A percentile compares a stretch with the other conserved stretches of the same genome.
These are phyloP conservation scores for Monosporascus sp. DNA, from an alignment of 2,329 filamentous ascomycete genomes.

Conservation along the genomic window DNA sequence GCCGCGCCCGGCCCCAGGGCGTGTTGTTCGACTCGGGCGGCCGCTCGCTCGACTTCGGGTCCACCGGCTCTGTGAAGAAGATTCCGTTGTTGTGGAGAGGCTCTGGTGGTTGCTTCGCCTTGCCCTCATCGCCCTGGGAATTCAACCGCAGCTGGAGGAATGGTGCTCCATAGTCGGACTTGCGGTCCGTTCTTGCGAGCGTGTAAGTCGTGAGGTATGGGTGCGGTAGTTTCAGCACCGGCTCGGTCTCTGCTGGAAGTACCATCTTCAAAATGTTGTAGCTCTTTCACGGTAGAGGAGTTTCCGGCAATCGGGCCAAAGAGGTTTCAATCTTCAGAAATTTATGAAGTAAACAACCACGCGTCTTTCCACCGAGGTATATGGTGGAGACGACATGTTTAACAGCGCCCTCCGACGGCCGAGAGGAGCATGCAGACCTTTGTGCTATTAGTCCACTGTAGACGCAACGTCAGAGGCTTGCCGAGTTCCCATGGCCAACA, in stretches of 20 bases:
- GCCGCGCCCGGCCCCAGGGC: constrained; percentile 50
- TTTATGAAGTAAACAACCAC: background rate
- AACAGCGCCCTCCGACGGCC: background rate
- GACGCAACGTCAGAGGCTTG: background rate
- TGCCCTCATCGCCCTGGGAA: constrained; percentile 20
- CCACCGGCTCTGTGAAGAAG: constrained; percentile 39
- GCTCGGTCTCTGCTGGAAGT: constrained; percentile 25
- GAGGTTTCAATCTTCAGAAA: constrained; percentile 1
- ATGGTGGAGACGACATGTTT: background rate
- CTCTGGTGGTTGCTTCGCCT: constrained; percentile 24
- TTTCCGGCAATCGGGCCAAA: too few species aligned
- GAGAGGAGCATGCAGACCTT: background rate
- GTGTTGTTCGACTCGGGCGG: constrained; percentile 48
- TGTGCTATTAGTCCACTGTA: background rate
- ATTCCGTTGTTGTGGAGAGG: constrained; percentile 30
- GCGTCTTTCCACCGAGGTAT: background rate
- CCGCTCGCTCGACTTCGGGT: constrained; percentile 44
- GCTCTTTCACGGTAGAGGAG: background rate
- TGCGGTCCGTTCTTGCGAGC: constrained; percentile 29
- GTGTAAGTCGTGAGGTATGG: constrained; percentile 43
- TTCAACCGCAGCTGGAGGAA: constrained; percentile 35
- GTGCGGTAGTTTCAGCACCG: constrained; percentile 42
- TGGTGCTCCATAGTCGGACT: constrained; percentile 16
- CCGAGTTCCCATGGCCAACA: background rate
- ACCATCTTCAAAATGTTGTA: constrained; percentile 15